A percentile compares a stretch with the other conserved stretches of the same genome.
phyloP scores from a whole-genome alignment of 192 early-diverging fungal species.

The Obelidium mucronatum region DNA sequence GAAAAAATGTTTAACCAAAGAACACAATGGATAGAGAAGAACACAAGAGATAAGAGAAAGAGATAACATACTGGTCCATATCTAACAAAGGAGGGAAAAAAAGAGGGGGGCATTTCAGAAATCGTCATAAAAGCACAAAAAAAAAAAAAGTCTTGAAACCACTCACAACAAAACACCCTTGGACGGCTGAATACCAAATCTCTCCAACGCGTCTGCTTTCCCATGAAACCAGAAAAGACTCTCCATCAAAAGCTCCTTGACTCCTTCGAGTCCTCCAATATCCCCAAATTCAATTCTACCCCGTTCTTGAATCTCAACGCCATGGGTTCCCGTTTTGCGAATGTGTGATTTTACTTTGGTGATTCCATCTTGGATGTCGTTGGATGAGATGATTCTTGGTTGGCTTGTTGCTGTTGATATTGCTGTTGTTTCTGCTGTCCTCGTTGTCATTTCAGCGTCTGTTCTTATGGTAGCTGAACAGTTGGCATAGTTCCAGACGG shows the following conservation, averaged over 20 bases:
- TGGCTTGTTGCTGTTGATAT: too few species aligned
- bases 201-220: conserved; percentile 65
- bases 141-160: too few species aligned
- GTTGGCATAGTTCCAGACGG: background rate
- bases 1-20: too few species aligned
- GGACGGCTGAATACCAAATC: conserved; percentile 75
- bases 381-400: too few species aligned
- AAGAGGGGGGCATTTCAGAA: too few species aligned
- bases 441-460: too few species aligned
- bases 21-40: too few species aligned
- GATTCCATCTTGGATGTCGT: conserved; percentile 4
- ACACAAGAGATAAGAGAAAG: too few species aligned
- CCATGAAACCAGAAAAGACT: conserved; percentile 81
- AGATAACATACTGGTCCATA: too few species aligned
- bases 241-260: conserved; percentile 81
- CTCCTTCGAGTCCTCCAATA: conserved; percentile 78
- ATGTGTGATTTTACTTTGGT: background rate
- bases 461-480: background rate
- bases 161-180: conserved; percentile 83
- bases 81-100: too few species aligned
- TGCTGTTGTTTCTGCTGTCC: background rate
- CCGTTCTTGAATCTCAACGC: conserved; percentile 47
- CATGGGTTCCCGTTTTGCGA: background rate
- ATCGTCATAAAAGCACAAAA: too few species aligned
- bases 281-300: conserved; percentile 73